Conservation (phyloP, 1,284 basidiomycete genomes). For the Ganoderma lucidum region DNA sequence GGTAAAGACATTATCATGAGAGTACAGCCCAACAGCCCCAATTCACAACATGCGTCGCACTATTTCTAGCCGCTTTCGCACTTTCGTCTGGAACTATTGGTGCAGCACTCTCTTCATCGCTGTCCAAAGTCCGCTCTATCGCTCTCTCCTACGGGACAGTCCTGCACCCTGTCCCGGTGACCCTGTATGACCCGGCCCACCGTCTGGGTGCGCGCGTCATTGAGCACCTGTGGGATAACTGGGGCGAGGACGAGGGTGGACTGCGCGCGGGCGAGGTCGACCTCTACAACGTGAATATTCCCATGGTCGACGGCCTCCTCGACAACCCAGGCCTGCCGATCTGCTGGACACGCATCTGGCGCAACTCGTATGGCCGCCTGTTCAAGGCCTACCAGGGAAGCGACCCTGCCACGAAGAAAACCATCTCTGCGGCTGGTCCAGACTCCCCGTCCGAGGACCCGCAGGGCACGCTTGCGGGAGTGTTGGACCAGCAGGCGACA, state of each 20-base stretch:
- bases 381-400: constrained; percentile 61
- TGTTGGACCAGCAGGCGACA: constrained; percentile 22
- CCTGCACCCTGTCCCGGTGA: constrained; percentile 68
- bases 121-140: constrained; percentile 76
- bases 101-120: constrained; percentile 83
- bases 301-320: constrained; percentile 70
- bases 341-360: constrained; percentile 80
- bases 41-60: neutral
- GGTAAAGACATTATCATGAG: constrained; percentile 46
- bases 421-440: constrained; percentile 50
- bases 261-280: constrained; percentile 72
- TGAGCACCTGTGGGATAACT: constrained; percentile 78
- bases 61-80: constrained; percentile 76
- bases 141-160: constrained; percentile 89
- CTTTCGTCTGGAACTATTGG: constrained; percentile 92
- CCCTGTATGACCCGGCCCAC: constrained; percentile 75
- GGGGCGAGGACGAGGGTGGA: constrained; percentile 75
- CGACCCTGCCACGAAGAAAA: constrained; percentile 30
- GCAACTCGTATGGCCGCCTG: constrained; percentile 77
- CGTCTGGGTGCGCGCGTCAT: constrained; percentile 73
- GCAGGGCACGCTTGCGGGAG: constrained; percentile 24
- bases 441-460: constrained; percentile 45
- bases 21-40: neutral
- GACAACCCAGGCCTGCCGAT: constrained; percentile 64
- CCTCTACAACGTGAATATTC: constrained; percentile 85